Percentiles rank a stretch among this genome's conserved stretches.
phyloP scores from a whole-genome alignment of 2,329 filamentous ascomycete genomes.

The Triangularia setosa region DNA sequence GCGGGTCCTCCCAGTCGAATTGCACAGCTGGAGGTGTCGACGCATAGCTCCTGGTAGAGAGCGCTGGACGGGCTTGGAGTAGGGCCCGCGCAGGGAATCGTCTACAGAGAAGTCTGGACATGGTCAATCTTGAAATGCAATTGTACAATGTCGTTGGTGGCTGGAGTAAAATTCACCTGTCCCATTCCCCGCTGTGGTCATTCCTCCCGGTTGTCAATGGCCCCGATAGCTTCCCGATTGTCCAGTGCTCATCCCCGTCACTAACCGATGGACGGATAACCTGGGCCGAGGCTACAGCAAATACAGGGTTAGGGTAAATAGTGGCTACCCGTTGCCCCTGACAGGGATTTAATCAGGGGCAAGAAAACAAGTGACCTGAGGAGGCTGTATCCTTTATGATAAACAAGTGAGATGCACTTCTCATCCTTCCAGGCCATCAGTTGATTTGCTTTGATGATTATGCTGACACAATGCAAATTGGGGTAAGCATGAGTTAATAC shows the following conservation, averaged over 20 bases:
- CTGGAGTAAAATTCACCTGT: neutral
- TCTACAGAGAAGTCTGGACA: conserved; percentile 24
- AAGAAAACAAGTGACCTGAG: neutral
- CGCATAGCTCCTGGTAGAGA: conserved; percentile 17
- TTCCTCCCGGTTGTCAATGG: neutral
- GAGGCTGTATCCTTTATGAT: too few relatives aligned
- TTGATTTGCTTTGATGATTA: neutral
- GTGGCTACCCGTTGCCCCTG: neutral
- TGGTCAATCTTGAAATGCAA: conserved; percentile 3
- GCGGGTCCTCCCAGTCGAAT: conserved; percentile 92
- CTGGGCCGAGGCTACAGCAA: neutral
- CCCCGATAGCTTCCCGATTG: conserved; percentile 8
- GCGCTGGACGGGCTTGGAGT: conserved; percentile 4
- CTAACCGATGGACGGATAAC: neutral
- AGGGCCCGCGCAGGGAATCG: conserved; percentile 14
- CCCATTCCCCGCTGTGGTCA: neutral
- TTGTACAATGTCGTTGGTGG: neutral
- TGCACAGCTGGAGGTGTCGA: conserved; percentile 18
- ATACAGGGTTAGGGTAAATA: neutral
- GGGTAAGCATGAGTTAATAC: neutral
- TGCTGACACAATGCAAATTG: neutral
- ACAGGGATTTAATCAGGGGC: neutral
- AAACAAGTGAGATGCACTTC: too few relatives aligned
- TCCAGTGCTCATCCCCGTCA: neutral
- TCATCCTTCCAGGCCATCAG: too few relatives aligned